A percentile compares a stretch with the other conserved stretches of the same genome.
Evolutionary conservation across 305 asterid genomes (phyloP).

Genomic region (Ajuga reptans): DNA sequence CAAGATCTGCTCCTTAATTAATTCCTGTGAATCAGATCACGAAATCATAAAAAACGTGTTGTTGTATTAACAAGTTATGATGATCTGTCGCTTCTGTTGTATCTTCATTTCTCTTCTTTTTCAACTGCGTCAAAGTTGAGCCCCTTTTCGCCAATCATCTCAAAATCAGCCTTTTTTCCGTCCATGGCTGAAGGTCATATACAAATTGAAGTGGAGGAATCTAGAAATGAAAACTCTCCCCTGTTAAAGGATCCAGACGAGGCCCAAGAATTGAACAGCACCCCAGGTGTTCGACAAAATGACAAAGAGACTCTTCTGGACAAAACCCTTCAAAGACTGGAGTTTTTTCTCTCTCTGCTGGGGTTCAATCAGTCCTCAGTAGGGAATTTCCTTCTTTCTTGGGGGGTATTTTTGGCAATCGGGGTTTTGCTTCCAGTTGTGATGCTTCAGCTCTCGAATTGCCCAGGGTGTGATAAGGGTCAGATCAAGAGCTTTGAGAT

Average conservation of each 20-base stretch:
- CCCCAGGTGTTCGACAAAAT: slow-evolving; percentile 27
- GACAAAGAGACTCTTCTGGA: slow-evolving; percentile 46
- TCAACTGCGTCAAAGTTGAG: slow-evolving; percentile 17
- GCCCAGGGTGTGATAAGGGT: slow-evolving; percentile 59
- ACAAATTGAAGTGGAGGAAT: slow-evolving; percentile 38
- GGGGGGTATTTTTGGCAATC: slow-evolving; percentile 44
- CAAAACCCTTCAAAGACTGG: slow-evolving; percentile 45
- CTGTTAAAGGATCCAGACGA: slow-evolving; percentile 26
- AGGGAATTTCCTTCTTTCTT: slow-evolving; percentile 37
- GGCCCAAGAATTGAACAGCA: slow-evolving; percentile 14
- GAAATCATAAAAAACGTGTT: not conserved
- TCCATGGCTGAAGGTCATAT: slow-evolving; percentile 38
- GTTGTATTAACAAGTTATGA: not conserved
- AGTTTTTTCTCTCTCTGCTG: slow-evolving; percentile 36
- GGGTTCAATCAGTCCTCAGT: slow-evolving; percentile 62
- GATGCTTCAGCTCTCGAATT: slow-evolving; percentile 52
- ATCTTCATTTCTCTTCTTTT: slow-evolving; percentile 10
- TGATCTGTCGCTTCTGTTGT: slow-evolving; percentile 16
- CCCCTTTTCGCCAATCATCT: not conserved
- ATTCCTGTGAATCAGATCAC: not conserved
- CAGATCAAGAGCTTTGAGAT: slow-evolving; percentile 68
- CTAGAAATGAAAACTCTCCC: slow-evolving; percentile 29
- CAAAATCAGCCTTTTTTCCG: not conserved
- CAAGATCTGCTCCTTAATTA: not conserved
- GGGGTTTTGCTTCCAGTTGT: slow-evolving; percentile 58